Evolutionary conservation across 1,284 basidiomycete species (phyloP), one percentile per base, ranked within the genome.

Genomic region (Tilletia horrida): DNA sequence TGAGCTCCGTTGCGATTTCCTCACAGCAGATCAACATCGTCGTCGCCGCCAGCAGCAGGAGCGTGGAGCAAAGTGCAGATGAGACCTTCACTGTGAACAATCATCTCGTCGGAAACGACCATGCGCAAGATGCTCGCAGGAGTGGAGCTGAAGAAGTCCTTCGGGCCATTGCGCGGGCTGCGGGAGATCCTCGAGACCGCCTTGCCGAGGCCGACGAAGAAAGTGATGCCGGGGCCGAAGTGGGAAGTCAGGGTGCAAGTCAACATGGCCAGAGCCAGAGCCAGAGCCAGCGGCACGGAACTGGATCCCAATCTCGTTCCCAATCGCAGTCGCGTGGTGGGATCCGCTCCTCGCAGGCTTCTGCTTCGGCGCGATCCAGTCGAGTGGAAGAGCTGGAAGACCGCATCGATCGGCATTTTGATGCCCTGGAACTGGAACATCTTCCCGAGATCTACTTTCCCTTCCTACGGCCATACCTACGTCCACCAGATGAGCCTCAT

Each of bases 71-170:
- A 4, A 4, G 11, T 6, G 35, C 35, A 11, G 11, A 40, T 40
- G 35, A 40, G 6, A 40, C 4, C 35, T 40, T 40, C 6, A 40
- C 35, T 40, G 4, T 4, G 35, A 40, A 40, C 35, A 40, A 40
- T 40, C 35, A 40, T 40, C n/a, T n/a, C n/a, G 35, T 40, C 11
- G 35, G 6, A 40, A 40, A 6, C 35, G 14, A 7, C 14, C 50
- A 21, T 21, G 11, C 11, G 50, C 50, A 52, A 14, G 50, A 52
- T 1, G 13, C 50, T 23, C 23, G 14, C 2, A 23, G 50, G 50
- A 52, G 50, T 21, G 50, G 50, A 7, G 23, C 35, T 16, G 55
- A 59, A 35, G 55, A 25, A n/a, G 55, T 59, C 27, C 55, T 59
- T 25, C 27, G 31, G 1, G 3, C 18, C 25, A 59, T 59, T 29